phyloP scores from a whole-genome alignment of 257 asterid genomes.

The Cinchona pubescens region DNA sequence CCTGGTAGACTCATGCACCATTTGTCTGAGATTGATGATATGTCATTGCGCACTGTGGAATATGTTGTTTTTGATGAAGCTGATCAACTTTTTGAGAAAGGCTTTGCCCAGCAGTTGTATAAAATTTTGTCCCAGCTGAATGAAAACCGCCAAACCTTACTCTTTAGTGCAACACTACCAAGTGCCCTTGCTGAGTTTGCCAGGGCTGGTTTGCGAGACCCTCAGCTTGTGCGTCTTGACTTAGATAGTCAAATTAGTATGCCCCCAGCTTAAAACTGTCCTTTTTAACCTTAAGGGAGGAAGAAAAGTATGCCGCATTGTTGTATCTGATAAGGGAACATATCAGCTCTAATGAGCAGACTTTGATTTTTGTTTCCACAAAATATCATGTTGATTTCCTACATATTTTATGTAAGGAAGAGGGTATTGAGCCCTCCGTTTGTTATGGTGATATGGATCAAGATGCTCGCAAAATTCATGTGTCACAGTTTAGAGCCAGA shows the following conservation, averaged over 20 bases:
- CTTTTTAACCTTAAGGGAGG: constrained; percentile 80
- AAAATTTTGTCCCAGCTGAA: constrained; percentile 59
- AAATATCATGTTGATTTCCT: constrained; percentile 92
- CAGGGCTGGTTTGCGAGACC: constrained; percentile 94
- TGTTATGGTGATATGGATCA: constrained; percentile 99
- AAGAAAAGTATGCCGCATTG: constrained; percentile 79
- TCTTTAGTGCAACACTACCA: constrained; percentile 92
- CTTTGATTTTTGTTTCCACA: constrained; percentile 80
- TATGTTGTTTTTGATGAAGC: constrained; percentile 97
- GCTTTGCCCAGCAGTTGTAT: constrained; percentile 87
- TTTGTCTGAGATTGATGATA: constrained; percentile 83
- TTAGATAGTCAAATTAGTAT: constrained; percentile 88
- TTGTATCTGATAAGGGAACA: constrained; percentile 81
- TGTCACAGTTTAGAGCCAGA: constrained; percentile 77
- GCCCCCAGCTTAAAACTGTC: constrained; percentile 77
- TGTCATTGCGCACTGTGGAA: constrained; percentile 87
- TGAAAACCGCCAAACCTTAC: constrained; percentile 89
- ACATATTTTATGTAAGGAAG: constrained; percentile 56
- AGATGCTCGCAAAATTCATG: constrained; percentile 81
- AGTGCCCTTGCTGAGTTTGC: constrained; percentile 98
- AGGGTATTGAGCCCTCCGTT: constrained; percentile 80
- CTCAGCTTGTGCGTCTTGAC: constrained; percentile 89
- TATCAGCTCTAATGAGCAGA: constrained; percentile 64
- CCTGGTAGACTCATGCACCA: constrained; percentile 98
- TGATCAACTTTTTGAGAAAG: constrained; percentile 93